Conservation (phyloP, 139 green algal species). For the Desmodesmus armatus region DNA sequence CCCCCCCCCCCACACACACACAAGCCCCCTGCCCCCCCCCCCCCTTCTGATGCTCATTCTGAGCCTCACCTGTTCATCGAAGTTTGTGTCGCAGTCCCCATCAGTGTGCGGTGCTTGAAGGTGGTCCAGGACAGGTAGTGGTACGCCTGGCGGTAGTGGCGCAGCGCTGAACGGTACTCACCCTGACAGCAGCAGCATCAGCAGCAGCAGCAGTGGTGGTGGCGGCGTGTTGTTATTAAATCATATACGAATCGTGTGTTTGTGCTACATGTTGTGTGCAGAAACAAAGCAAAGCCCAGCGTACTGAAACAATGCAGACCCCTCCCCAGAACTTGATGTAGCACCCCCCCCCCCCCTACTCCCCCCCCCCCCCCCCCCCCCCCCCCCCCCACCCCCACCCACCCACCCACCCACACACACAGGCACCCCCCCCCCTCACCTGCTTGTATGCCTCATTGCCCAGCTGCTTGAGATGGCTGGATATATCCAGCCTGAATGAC, state of each 20-base stretch:
- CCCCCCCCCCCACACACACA: too few relatives aligned
- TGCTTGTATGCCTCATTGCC: constrained; percentile 33
- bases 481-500: constrained; percentile 23
- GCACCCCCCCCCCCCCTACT: not conserved
- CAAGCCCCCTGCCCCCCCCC: too few relatives aligned
- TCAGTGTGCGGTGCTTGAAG: not conserved
- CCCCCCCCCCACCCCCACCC: not conserved
- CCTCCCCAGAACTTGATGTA: not conserved
- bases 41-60: too few relatives aligned
- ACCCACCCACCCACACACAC: not conserved
- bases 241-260: too few relatives aligned
- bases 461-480: not conserved
- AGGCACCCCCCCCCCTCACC: not conserved
- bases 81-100: not conserved
- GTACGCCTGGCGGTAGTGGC: not conserved
- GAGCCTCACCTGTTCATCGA: constrained; percentile 4
- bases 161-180: constrained; percentile 1
- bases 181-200: constrained; percentile 21
- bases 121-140: constrained; percentile 28
- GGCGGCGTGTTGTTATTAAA: not conserved
- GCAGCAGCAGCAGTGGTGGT: not conserved
- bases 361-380: too few relatives aligned
- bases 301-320: not conserved
- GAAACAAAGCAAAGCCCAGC: not conserved
- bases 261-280: not conserved